phyloP scores from a whole-genome alignment of 768 basidiomycete species.

The Termitomyces sp. region DNA sequence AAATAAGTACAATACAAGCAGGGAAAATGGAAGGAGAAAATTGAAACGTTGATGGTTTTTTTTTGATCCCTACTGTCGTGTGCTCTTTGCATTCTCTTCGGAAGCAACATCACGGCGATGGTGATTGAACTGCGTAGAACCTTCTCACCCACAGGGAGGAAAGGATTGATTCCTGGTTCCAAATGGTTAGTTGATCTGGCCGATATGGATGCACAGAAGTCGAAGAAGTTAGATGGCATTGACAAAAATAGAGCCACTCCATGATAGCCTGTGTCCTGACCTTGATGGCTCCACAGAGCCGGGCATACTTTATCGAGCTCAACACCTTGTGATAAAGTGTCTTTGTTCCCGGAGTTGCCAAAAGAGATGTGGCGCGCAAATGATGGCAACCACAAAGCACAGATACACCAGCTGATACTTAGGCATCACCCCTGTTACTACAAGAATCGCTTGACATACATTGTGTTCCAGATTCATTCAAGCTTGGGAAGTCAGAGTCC shows the following conservation, averaged over 20 bases:
- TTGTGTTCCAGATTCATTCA: background rate
- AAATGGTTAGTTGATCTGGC: background rate
- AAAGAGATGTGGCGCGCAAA: background rate
- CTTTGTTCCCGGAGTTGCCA: background rate
- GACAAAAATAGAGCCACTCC: background rate
- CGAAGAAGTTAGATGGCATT: background rate
- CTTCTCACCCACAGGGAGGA: background rate
- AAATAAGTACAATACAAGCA: background rate
- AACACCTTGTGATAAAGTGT: background rate
- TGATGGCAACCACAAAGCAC: background rate
- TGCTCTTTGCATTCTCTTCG: conserved; percentile 3
- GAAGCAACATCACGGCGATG: background rate
- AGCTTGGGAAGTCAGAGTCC: background rate
- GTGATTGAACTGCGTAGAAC: background rate
- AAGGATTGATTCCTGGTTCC: background rate
- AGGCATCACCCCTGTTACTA: background rate
- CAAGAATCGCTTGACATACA: background rate
- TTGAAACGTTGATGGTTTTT: background rate
- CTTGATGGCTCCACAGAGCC: background rate
- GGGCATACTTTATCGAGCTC: no score
- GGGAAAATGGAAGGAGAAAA: background rate
- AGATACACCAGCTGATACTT: background rate
- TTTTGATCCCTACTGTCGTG: background rate
- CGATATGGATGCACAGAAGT: background rate
- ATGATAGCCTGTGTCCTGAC: background rate